A percentile compares a stretch with the other conserved stretches of the same genome.
Evolutionary conservation across 441 rosid species (phyloP).

Genomic region (Gossypium davidsonii): DNA sequence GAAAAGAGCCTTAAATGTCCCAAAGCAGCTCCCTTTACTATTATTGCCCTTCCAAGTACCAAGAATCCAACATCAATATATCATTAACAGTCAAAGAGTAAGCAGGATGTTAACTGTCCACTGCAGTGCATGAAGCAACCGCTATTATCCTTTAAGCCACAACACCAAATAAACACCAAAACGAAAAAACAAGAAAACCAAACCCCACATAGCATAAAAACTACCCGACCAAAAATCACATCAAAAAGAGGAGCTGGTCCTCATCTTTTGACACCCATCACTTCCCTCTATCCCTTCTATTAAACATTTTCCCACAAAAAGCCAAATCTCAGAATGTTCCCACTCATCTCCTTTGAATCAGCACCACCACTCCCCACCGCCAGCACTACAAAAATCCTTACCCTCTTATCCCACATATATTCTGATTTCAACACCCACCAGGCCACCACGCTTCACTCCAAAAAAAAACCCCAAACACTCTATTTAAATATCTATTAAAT

Average conservation of each 20-base stretch:
- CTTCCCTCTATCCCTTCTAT: constrained; percentile 6
- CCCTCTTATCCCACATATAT: constrained; percentile 6
- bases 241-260: constrained; percentile 55
- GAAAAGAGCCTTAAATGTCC: constrained; percentile 7
- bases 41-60: constrained; percentile 2
- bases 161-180: constrained; percentile 21
- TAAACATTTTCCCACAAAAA: constrained; percentile 36
- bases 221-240: constrained; percentile 34
- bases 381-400: constrained; percentile 12
- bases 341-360: constrained; percentile 63
- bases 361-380: constrained; percentile 51
- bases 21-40: constrained; percentile 12
- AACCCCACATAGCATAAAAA: constrained; percentile 35
- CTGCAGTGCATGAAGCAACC: constrained; percentile 14
- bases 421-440: neutral
- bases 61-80: constrained; percentile 13
- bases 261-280: constrained; percentile 52
- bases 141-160: neutral
- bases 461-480: neutral
- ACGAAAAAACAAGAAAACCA: neutral
- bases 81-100: constrained; percentile 11
- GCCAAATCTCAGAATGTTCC: constrained; percentile 65
- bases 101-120: constrained; percentile 17
- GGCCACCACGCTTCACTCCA: neutral
- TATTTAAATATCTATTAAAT: neutral